Evolutionary conservation across 768 basidiomycete species (phyloP).

Genomic region (Russula griseocarnosa): DNA sequence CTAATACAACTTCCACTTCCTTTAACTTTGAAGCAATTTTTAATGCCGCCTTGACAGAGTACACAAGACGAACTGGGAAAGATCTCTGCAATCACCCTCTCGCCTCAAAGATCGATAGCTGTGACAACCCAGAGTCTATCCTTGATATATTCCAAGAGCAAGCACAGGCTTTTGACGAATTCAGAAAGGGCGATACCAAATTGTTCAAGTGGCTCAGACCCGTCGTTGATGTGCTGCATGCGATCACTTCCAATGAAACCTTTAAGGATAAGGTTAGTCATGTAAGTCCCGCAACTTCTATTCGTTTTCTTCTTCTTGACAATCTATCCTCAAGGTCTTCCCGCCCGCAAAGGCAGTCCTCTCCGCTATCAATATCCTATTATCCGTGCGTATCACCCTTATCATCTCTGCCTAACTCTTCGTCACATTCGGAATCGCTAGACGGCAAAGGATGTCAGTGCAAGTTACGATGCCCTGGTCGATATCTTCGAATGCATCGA

Average conservation of each 20-base stretch:
- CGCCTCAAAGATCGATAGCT: neutral
- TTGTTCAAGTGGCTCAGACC: neutral
- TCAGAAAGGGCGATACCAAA: neutral
- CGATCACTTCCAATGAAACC: neutral
- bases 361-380: neutral
- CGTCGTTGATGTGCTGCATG: neutral
- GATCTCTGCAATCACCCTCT: neutral
- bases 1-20: neutral
- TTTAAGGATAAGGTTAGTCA: neutral
- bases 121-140: neutral
- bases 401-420: neutral
- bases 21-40: neutral
- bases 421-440: neutral
- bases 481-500: neutral
- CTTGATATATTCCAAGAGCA: neutral
- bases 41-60: neutral
- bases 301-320: neutral
- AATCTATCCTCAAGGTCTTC: neutral
- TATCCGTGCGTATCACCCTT: neutral
- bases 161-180: neutral
- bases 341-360: neutral
- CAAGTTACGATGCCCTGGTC: neutral
- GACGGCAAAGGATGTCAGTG: neutral
- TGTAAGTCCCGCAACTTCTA: neutral
- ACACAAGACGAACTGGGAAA: neutral